Conservation (phyloP, 2,329 filamentous ascomycete species). For the Leptographium lundbergii region DNA sequence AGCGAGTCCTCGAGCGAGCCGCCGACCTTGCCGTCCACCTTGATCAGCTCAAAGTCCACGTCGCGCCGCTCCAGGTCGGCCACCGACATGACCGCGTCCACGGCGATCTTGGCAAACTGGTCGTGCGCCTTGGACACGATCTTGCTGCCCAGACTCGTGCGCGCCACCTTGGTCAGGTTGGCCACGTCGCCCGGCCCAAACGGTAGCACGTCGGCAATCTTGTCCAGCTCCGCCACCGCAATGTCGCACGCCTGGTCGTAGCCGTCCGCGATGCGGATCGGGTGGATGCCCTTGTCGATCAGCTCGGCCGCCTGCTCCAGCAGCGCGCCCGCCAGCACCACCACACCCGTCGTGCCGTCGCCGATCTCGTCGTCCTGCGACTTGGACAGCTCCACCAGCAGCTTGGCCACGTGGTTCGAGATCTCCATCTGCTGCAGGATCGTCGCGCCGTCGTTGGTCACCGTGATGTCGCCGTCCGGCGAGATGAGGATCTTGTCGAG, state of each 20-base stretch:
- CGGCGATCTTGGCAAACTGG: conserved; percentile 93
- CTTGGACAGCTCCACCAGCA: conserved; percentile 92
- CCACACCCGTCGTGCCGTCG: conserved; percentile 94
- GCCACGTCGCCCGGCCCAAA: conserved; percentile 69
- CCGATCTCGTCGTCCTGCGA: conserved; percentile 99
- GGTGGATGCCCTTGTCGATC: conserved; percentile 99
- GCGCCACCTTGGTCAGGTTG: conserved; percentile 88
- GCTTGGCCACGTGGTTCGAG: conserved; percentile 93
- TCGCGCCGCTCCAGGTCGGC: conserved; percentile 93
- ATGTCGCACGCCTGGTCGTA: conserved; percentile 98
- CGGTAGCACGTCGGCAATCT: conserved; percentile 80
- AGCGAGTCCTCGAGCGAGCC: conserved; percentile 86
- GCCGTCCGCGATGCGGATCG: conserved; percentile 94
- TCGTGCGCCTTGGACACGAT: conserved; percentile 98
- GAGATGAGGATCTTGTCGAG: conserved; percentile 99
- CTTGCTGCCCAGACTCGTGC: conserved; percentile 93
- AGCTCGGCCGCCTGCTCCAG: conserved; percentile 94
- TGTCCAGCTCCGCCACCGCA: conserved; percentile 82
- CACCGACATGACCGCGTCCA: conserved; percentile 92
- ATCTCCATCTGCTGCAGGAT: conserved; percentile 99
- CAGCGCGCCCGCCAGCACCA: conserved; percentile 86
- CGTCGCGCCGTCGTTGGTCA: conserved; percentile 97
- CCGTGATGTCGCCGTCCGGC: conserved; percentile 95
- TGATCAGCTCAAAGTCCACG: conserved; percentile 97
- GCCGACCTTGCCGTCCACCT: conserved; percentile 97